phyloP scores from a whole-genome alignment of 805 yeast genomes.

The Yamadazyma scolyti region DNA sequence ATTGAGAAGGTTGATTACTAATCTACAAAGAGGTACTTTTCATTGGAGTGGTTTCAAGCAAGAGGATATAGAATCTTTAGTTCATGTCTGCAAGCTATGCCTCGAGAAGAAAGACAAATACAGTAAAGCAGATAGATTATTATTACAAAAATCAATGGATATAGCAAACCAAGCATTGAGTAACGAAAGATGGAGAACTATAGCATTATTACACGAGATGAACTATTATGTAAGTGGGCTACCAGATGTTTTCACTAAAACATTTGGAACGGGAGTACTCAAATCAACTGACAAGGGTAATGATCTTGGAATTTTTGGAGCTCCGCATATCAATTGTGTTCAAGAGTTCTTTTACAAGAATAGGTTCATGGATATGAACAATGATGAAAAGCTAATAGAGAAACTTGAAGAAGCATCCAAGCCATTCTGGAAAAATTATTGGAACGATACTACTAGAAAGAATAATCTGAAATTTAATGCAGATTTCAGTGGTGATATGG shows the following conservation, averaged over 20 bases:
- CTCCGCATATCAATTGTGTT: conserved; percentile 50
- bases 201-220: conserved; percentile 64
- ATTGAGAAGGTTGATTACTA: conserved; percentile 53
- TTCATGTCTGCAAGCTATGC: conserved; percentile 45
- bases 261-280: conserved; percentile 43
- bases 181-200: conserved; percentile 55
- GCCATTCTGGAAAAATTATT: conserved; percentile 52
- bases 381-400: conserved; percentile 21
- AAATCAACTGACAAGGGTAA: conserved; percentile 13
- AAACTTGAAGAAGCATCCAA: conserved; percentile 32
- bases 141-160: conserved; percentile 43
- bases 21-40: conserved; percentile 64
- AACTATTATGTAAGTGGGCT: conserved; percentile 47
- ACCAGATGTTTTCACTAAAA: conserved; percentile 35
- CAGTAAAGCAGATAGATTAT: conserved; percentile 30
- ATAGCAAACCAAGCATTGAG: conserved; percentile 47
- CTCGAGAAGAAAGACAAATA: conserved; percentile 37
- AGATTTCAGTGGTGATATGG: conserved; percentile 23
- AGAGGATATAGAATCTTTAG: conserved; percentile 52
- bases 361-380: conserved; percentile 36
- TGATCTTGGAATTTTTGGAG: conserved; percentile 49
- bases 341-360: conserved; percentile 55
- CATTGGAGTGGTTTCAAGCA: conserved; percentile 73
- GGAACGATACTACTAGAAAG: conserved; percentile 41
- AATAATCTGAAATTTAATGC: conserved; percentile 34